These are phyloP conservation scores for Chrysanthemum makinoi DNA, from an alignment of 129 eudicot species.

Conservation along the genomic window DNA sequence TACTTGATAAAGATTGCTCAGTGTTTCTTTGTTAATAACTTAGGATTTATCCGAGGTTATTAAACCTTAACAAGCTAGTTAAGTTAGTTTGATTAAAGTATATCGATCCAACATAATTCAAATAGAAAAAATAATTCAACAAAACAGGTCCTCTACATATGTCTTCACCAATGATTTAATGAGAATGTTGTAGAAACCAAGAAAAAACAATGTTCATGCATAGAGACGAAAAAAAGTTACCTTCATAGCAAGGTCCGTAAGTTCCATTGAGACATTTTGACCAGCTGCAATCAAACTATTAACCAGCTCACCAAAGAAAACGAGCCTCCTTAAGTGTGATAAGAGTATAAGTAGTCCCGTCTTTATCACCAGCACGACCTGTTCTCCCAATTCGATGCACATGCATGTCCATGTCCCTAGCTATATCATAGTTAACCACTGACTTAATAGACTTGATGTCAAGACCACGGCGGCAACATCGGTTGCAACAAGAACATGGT, in stretches of 20 bases:
- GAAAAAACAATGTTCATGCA: conserved; percentile 2
- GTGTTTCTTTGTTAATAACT: too few species aligned
- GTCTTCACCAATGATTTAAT: not conserved
- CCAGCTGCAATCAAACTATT: conserved; percentile 98
- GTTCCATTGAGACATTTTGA: conserved; percentile 80
- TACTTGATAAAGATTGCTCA: too few species aligned
- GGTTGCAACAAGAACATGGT: conserved; percentile 92
- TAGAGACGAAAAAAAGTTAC: conserved; percentile 34
- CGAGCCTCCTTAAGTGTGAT: conserved; percentile 91
- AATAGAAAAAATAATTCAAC: not conserved
- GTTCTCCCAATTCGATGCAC: conserved; percentile 99
- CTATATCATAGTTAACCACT: conserved; percentile 92
- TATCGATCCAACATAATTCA: too few species aligned
- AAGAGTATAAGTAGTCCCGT: conserved; percentile 95
- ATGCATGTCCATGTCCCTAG: conserved; percentile 99
- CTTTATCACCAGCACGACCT: conserved; percentile 99
- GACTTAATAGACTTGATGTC: conserved; percentile 94
- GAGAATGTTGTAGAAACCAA: conserved; percentile 3
- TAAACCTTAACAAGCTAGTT: too few species aligned
- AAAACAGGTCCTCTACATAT: conserved; percentile 1
- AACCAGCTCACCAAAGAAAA: conserved; percentile 91
- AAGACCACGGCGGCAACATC: conserved; percentile 99
- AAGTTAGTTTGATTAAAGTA: too few species aligned
- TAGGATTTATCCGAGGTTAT: too few species aligned
- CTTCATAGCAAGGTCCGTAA: conserved; percentile 99